phyloP scores from a whole-genome alignment of 805 yeast species.

The Candida takata region DNA sequence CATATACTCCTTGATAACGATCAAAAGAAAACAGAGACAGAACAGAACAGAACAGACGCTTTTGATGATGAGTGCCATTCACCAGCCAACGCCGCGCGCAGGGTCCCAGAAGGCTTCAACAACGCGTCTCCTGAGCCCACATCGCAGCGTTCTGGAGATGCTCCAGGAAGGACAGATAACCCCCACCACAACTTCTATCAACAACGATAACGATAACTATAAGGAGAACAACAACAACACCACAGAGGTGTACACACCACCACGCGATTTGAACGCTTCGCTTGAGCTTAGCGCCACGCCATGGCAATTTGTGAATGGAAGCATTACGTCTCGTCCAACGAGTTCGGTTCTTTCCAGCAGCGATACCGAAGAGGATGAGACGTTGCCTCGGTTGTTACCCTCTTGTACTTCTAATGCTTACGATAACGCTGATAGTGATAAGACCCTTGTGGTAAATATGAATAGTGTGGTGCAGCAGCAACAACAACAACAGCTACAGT shows the following conservation, averaged over 20 bases:
- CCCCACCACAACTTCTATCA: background rate
- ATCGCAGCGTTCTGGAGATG: slow-evolving; percentile 21
- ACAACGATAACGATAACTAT: no score
- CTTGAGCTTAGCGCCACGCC: slow-evolving; percentile 21
- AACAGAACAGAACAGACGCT: no score
- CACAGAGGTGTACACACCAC: no score
- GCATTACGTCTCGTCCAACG: slow-evolving; percentile 19
- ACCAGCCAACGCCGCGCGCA: slow-evolving; percentile 17
- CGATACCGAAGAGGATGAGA: slow-evolving; percentile 23
- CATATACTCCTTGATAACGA: no score
- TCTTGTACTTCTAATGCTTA: background rate
- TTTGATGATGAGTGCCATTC: slow-evolving; percentile 5
- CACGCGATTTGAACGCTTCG: background rate
- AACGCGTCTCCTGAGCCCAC: slow-evolving; percentile 19
- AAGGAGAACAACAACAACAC: no score
- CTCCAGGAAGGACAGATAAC: slow-evolving; percentile 8
- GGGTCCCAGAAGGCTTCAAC: slow-evolving; percentile 9
- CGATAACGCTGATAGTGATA: slow-evolving; percentile 12
- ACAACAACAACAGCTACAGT: no score
- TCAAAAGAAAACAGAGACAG: no score
- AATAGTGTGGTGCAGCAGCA: slow-evolving; percentile 11
- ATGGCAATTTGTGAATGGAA: slow-evolving; percentile 19
- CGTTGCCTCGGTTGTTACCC: no score
- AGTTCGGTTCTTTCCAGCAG: slow-evolving; percentile 24
- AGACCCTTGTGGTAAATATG: slow-evolving; percentile 21